Conservation (phyloP, 2,329 filamentous ascomycete genomes). For the Talaromyces rugulosus region DNA sequence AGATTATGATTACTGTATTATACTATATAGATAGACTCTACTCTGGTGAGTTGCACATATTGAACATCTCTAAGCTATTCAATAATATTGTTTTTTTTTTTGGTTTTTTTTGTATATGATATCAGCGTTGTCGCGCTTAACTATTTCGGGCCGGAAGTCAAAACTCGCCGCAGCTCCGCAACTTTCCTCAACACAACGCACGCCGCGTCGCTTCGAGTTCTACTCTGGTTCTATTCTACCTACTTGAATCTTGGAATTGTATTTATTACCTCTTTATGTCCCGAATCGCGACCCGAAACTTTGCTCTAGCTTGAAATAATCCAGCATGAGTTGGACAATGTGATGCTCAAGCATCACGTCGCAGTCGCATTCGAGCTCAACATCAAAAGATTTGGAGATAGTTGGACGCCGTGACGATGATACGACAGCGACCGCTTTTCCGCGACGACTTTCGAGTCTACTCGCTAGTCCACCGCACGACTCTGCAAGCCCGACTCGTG, state of each 20-base stretch:
- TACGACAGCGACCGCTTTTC: background rate
- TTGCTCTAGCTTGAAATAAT: background rate
- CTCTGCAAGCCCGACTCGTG: background rate
- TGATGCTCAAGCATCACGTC: background rate
- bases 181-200: background rate
- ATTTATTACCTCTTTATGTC: background rate
- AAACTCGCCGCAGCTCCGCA: conserved; percentile 9
- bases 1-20: conserved; percentile 42
- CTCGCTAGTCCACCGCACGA: background rate
- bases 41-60: conserved; percentile 17
- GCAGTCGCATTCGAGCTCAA: background rate
- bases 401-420: background rate
- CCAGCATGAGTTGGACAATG: background rate
- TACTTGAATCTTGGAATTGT: background rate
- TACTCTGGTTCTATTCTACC: background rate
- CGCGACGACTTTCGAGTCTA: background rate
- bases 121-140: conserved; percentile 1
- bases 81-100: background rate
- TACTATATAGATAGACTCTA: background rate
- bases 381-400: background rate
- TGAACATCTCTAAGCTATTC: background rate
- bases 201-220: background rate
- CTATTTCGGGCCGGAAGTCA: conserved; percentile 13
- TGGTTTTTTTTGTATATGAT: background rate
- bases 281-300: background rate